These are phyloP conservation scores for Juncus inflexus DNA, from an alignment of 176 grass and related monocot species.

Conservation along the genomic window DNA sequence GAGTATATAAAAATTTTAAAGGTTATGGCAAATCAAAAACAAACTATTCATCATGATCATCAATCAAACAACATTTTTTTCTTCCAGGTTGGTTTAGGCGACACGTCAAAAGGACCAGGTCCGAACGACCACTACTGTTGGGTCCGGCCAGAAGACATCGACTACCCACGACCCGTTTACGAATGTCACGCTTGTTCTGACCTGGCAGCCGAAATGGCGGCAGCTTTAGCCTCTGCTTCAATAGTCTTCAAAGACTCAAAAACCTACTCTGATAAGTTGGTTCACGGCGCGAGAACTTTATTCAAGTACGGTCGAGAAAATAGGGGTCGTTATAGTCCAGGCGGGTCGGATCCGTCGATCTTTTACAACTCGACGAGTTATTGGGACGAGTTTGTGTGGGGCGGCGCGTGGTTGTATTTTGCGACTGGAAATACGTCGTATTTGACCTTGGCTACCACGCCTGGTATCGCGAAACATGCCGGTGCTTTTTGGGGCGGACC, in stretches of 20 bases:
- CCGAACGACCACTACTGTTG: conserved; percentile 93
- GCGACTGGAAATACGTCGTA: conserved; percentile 86
- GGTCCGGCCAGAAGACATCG: conserved; percentile 78
- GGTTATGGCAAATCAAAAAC: neutral
- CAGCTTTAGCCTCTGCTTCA: conserved; percentile 80
- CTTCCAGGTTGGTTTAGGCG: conserved; percentile 66
- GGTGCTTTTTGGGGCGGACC: conserved; percentile 72
- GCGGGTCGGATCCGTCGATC: conserved; percentile 58
- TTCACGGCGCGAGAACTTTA: conserved; percentile 63
- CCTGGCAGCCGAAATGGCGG: conserved; percentile 80
- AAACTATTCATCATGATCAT: neutral
- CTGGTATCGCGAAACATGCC: conserved; percentile 78
- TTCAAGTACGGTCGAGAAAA: conserved; percentile 73
- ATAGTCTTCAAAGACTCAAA: conserved; percentile 93
- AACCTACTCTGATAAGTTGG: conserved; percentile 76
- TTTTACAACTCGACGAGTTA: conserved; percentile 95
- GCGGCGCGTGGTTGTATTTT: conserved; percentile 82
- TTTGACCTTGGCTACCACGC: conserved; percentile 60
- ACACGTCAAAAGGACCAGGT: conserved; percentile 64
- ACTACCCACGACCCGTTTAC: conserved; percentile 65
- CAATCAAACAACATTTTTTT: conserved; percentile 27
- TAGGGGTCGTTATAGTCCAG: conserved; percentile 60
- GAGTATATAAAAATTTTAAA: too few species aligned
- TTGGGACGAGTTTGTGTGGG: conserved; percentile 94
- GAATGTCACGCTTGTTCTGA: conserved; percentile 84